A percentile compares a stretch with the other conserved stretches of the same genome.
Evolutionary conservation across 1,284 basidiomycete species (phyloP).

Genomic region (Coniferiporia weirii): DNA sequence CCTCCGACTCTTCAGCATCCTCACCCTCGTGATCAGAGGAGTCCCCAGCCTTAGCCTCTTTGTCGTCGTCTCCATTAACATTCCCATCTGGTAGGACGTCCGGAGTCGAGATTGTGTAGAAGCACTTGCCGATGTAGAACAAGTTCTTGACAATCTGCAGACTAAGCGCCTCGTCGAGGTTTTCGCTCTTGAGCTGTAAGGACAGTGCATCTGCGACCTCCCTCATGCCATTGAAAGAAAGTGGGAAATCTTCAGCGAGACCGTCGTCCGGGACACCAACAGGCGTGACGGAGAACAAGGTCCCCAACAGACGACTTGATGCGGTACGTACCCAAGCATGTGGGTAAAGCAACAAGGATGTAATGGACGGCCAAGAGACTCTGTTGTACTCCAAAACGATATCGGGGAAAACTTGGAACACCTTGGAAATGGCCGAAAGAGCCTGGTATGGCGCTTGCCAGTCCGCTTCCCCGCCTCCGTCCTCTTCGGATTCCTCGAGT

Average conservation of each 20-base stretch:
- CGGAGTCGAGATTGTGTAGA: constrained; percentile 42
- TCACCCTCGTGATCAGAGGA: constrained; percentile 23
- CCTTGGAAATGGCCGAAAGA: constrained; percentile 61
- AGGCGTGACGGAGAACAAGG: constrained; percentile 56
- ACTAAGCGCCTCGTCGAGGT: constrained; percentile 73
- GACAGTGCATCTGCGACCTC: constrained; percentile 75
- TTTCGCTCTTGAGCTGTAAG: constrained; percentile 76
- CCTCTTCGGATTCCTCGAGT: constrained; percentile 28
- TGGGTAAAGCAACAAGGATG: constrained; percentile 76
- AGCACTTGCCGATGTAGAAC: constrained; percentile 86
- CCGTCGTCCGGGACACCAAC: constrained; percentile 32
- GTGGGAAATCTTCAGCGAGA: constrained; percentile 38
- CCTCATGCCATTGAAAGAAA: constrained; percentile 54
- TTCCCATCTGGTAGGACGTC: constrained; percentile 22
- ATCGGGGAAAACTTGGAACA: constrained; percentile 55
- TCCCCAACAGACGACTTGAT: constrained; percentile 73
- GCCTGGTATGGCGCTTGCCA: constrained; percentile 88
- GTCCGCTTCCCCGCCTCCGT: constrained; percentile 45
- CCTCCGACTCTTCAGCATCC: constrained; percentile 31
- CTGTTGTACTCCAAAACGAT: constrained; percentile 35
- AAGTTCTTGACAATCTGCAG: constrained; percentile 93
- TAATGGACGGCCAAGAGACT: constrained; percentile 62
- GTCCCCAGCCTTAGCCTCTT: constrained; percentile 30
- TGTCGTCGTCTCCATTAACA: constrained; percentile 24
- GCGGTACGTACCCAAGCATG: constrained; percentile 93